phyloP scores from a whole-genome alignment of 345 rosid genomes.

The Ailanthus altissimus region DNA sequence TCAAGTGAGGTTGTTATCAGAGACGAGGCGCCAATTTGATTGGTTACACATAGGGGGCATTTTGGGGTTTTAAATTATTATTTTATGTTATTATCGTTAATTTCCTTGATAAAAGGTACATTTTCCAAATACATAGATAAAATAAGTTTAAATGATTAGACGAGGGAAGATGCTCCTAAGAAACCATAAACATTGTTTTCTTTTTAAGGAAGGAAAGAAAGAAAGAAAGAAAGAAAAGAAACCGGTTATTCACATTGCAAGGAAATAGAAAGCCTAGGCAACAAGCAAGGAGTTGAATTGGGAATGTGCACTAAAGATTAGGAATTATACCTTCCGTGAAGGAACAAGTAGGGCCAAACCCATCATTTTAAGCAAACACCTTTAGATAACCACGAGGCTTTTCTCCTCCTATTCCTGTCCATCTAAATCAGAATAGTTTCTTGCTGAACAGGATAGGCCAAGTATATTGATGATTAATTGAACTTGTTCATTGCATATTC shows the following conservation, averaged over 20 bases:
- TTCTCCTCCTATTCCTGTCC: not conserved
- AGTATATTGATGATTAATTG: not conserved
- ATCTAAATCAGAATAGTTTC: not conserved
- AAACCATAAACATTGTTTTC: too few species aligned
- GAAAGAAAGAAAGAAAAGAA: too few species aligned
- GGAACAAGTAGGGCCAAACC: not conserved
- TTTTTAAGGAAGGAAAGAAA: too few species aligned
- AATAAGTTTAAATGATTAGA: not conserved
- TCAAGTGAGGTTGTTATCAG: not conserved
- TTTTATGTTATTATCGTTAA: not conserved
- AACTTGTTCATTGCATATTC: not conserved
- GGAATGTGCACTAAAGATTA: too few species aligned
- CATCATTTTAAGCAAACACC: not conserved
- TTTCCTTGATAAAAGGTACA: too few species aligned
- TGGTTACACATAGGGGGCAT: not conserved
- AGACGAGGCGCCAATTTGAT: not conserved
- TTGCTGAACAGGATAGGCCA: not conserved
- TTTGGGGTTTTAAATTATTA: not conserved
- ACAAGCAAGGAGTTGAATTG: not conserved
- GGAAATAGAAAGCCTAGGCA: not conserved
- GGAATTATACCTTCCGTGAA: slow-evolving; percentile 2
- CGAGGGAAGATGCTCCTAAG: not conserved
- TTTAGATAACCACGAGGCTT: not conserved
- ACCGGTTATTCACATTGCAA: too few species aligned
- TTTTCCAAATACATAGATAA: too few species aligned